phyloP scores from a whole-genome alignment of 2,329 filamentous ascomycete species.

The Aspergillus clavatus region DNA sequence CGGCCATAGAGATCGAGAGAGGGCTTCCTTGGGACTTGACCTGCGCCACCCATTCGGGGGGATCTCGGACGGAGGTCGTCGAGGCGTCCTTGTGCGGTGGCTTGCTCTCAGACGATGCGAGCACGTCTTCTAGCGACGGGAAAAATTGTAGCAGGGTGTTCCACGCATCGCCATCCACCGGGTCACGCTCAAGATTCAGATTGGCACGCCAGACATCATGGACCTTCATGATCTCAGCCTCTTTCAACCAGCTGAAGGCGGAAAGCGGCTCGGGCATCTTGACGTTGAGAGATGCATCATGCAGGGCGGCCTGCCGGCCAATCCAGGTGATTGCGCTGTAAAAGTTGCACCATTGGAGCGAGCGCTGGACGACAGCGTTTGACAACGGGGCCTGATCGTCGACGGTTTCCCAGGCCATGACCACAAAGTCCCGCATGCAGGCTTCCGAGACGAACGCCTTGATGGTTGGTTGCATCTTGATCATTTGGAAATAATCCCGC shows the following conservation, averaged over 20 bases:
- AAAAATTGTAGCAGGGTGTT: conserved; percentile 24
- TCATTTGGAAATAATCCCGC: conserved; percentile 44
- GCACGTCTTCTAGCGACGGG: conserved; percentile 22
- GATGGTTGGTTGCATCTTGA: conserved; percentile 37
- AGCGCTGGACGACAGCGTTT: conserved; percentile 42
- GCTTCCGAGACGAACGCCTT: conserved; percentile 45
- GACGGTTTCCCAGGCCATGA: conserved; percentile 45
- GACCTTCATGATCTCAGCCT: conserved; percentile 40
- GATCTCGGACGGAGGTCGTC: conserved; percentile 20
- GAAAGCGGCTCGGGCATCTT: conserved; percentile 38
- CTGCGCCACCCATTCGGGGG: conserved; percentile 31
- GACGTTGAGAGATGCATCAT: conserved; percentile 30
- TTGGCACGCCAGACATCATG: conserved; percentile 42
- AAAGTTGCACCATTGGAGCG: conserved; percentile 45
- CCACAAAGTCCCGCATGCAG: conserved; percentile 40
- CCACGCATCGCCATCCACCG: conserved; percentile 21
- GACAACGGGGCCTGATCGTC: conserved; percentile 35
- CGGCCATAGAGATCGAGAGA: conserved; percentile 35
- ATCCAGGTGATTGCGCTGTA: conserved; percentile 46
- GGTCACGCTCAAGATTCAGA: conserved; percentile 16
- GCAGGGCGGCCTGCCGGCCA: conserved; percentile 34
- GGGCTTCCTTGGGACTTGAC: conserved; percentile 32
- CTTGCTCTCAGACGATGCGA: conserved; percentile 23
- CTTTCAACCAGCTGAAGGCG: conserved; percentile 46
- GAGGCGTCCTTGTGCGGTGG: conserved; percentile 5